Conservation (phyloP, 805 yeast species). For the Huiozyma sinensis region DNA sequence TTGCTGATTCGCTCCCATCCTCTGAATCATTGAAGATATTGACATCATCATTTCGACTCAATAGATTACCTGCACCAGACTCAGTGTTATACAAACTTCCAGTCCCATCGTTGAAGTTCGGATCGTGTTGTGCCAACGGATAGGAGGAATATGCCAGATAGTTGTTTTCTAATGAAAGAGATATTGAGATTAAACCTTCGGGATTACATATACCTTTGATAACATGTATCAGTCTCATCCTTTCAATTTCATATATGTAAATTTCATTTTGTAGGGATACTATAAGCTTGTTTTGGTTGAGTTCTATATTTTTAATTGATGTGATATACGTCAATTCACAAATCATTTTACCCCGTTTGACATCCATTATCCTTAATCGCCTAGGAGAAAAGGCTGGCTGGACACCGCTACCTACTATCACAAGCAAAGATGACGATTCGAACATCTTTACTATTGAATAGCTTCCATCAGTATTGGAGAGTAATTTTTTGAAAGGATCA, state of each 20-base stretch:
- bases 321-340: conserved; percentile 65
- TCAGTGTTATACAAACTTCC: conserved; percentile 14
- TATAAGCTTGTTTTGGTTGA: conserved; percentile 54
- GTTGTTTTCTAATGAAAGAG: conserved; percentile 40
- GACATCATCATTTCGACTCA: background rate
- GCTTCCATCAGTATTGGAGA: conserved; percentile 37
- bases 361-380: conserved; percentile 67
- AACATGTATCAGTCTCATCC: conserved; percentile 47
- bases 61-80: conserved; percentile 11
- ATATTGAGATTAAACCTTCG: conserved; percentile 51
- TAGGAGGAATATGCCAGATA: conserved; percentile 69
- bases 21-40: background rate
- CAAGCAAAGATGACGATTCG: conserved; percentile 56
- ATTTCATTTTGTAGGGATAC: conserved; percentile 55
- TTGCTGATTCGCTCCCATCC: background rate
- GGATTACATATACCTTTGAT: conserved; percentile 21
- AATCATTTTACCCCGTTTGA: conserved; percentile 46
- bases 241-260: conserved; percentile 59
- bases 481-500: conserved; percentile 50
- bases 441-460: conserved; percentile 64
- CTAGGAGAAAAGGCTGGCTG: conserved; percentile 63
- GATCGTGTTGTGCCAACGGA: conserved; percentile 31
- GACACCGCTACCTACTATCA: conserved; percentile 61
- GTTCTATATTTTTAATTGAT: conserved; percentile 44
- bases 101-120: too few relatives aligned